Percentiles rank a stretch among this genome's conserved stretches.
Conservation (phyloP, 768 basidiomycete genomes). For the Myochromella boudieri region DNA sequence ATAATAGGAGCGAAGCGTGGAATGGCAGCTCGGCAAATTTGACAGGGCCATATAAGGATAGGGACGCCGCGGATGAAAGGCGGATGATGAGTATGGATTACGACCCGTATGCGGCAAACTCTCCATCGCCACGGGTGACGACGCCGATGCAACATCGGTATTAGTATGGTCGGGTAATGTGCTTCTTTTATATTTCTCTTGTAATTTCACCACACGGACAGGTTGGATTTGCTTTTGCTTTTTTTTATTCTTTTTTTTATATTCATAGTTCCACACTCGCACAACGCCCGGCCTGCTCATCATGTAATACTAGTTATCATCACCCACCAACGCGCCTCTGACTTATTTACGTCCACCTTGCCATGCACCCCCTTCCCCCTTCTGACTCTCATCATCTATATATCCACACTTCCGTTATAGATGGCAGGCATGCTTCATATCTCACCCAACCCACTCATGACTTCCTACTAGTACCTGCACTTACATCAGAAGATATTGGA, state of each 20-base stretch:
- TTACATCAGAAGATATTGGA: too few relatives aligned
- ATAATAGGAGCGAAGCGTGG: slow-evolving; percentile 57
- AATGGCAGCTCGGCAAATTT: slow-evolving; percentile 53
- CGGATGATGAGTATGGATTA: slow-evolving; percentile 20
- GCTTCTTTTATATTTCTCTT: slow-evolving; percentile 3
- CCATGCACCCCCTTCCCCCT: too few relatives aligned
- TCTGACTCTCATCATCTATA: too few relatives aligned
- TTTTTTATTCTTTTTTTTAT: neutral
- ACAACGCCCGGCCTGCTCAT: neutral
- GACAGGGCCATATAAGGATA: slow-evolving; percentile 31
- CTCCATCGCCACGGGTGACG: slow-evolving; percentile 18
- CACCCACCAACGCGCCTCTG: neutral
- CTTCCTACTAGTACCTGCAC: too few relatives aligned
- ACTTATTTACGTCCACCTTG: too few relatives aligned
- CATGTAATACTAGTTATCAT: neutral
- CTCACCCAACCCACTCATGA: too few relatives aligned
- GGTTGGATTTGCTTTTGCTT: neutral
- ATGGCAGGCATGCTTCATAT: too few relatives aligned
- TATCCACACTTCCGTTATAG: too few relatives aligned
- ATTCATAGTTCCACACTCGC: slow-evolving; percentile 7
- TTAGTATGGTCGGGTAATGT: slow-evolving; percentile 14
- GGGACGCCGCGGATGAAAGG: slow-evolving; percentile 18
- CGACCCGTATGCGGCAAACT: slow-evolving; percentile 33
- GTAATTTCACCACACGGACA: slow-evolving; percentile 5
- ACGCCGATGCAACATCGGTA: slow-evolving; percentile 10